phyloP scores from a whole-genome alignment of 495 filamentous ascomycete genomes.

The Tuber magnatum region DNA sequence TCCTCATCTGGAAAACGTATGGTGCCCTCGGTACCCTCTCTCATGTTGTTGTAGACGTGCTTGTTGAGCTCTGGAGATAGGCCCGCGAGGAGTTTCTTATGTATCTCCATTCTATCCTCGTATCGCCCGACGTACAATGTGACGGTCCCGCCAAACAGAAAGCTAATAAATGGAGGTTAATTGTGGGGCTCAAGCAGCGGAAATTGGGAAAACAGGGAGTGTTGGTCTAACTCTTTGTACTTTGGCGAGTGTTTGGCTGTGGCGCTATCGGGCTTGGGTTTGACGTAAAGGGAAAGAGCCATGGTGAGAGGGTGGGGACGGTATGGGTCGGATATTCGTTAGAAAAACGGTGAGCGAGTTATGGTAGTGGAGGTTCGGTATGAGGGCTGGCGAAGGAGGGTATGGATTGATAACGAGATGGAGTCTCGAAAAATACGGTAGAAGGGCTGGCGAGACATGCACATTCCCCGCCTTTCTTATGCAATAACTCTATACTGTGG shows the following conservation, averaged over 20 bases:
- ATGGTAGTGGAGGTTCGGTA: not conserved
- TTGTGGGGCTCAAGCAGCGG: not conserved
- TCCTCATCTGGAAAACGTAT: not conserved
- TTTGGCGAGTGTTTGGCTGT: not conserved
- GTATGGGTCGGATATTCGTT: not conserved
- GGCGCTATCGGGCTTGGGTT: not conserved
- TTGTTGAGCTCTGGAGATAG: not conserved
- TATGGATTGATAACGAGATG: not conserved
- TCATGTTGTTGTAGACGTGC: not conserved
- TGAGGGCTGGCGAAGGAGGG: not conserved
- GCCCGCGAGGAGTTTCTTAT: not conserved
- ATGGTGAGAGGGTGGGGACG: not conserved
- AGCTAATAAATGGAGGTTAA: not conserved
- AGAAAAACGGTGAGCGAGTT: not conserved
- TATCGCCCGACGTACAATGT: not conserved
- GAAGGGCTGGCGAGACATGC: not conserved
- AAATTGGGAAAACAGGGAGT: too few relatives aligned
- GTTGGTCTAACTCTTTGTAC: not conserved
- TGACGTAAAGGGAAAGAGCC: not conserved
- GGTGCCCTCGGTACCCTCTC: not conserved
- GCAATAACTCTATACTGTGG: not conserved
- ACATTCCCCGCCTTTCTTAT: not conserved
- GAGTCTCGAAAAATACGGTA: not conserved
- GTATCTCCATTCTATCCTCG: not conserved
- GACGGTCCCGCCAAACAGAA: not conserved